A percentile compares a stretch with the other conserved stretches of the same genome.
phyloP scores from a whole-genome alignment of 176 grass and related monocot genomes.

The Oryza meyeriana region DNA sequence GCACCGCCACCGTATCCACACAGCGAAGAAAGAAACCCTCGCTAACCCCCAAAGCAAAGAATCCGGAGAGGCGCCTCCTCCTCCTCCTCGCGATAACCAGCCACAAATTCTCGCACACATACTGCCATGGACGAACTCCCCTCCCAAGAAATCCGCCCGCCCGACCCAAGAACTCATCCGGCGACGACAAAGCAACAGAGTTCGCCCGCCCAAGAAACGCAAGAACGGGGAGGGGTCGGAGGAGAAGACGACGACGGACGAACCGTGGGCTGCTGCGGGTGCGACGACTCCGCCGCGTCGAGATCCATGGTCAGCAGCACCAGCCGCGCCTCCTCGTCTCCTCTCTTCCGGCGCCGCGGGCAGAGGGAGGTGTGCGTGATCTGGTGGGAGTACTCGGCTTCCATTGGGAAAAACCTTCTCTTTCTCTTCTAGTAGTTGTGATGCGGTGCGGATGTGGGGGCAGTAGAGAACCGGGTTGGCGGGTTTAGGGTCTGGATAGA shows the following conservation, averaged over 20 bases:
- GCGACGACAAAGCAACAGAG: not conserved
- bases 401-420: not conserved
- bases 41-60: slow-evolving; percentile 25
- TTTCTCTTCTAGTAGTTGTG: not conserved
- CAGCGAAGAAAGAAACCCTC: not conserved
- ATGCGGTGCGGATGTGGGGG: not conserved
- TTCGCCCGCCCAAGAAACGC: not conserved
- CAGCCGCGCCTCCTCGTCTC: not conserved
- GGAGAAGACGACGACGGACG: not conserved
- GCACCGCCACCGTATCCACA: not conserved
- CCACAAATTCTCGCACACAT: not conserved
- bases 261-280: not conserved
- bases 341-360: slow-evolving; percentile 18
- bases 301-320: slow-evolving; percentile 24
- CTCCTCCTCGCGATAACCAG: not conserved
- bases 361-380: not conserved
- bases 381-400: not conserved
- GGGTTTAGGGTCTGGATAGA: not conserved
- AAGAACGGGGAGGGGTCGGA: not conserved
- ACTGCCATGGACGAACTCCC: not conserved
- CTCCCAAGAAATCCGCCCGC: not conserved
- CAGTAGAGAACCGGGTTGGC: not conserved
- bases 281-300: not conserved
- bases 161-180: not conserved
- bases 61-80: not conserved